Evolutionary conservation across 1,284 basidiomycete genomes (phyloP), one percentile per base, ranked within the genome.

Genomic region (Malassezia restricta): DNA sequence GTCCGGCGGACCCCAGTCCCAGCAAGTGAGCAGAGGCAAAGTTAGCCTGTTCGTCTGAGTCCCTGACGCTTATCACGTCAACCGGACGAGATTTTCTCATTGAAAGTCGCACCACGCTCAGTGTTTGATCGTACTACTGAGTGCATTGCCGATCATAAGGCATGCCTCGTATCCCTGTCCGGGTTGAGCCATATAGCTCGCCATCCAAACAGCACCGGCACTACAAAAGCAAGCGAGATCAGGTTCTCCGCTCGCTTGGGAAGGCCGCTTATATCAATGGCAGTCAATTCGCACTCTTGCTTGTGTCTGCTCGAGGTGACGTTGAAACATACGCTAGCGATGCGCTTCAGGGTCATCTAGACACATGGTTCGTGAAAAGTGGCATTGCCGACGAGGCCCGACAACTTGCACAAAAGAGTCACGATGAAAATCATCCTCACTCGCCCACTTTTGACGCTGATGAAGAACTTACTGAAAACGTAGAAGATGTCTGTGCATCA

Each of bases 291-390:
- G 76, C 78, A 50, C 76, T 79, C 55, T 65, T 78, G 47, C 77
- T 76, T 72, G 76, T 79, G 49, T 75, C 75, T 3, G 76, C 78
- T 9, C 74, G 76, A 32, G 78, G 77, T 7, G 76, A 78, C 54
- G 75, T 77, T n/a, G 78, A 79, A 61, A 75, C 75, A 24, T 79
- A 77, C 61, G 78, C 78, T 12, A 76, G 75, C 51, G 77, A 78
- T 52, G 68, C 68, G 14, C 56, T 70, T 1, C 67, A 68, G 37
- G 49, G 47, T n/a, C 44, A 61, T 6, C 42, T 70, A 5, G 66
- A 68, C 17, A 59, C 63, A 27, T 68, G 67, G 67, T 68, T 70
- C 46, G 56, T 58, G 8, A 58, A 61, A 28, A 63, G 66, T 6
- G 68, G 66, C 7, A 67, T 69, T 31, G 58, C 56, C 3, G 63